Conservation (phyloP, 1,284 basidiomycete species). For the Phellopilus nigrolimitatus region DNA sequence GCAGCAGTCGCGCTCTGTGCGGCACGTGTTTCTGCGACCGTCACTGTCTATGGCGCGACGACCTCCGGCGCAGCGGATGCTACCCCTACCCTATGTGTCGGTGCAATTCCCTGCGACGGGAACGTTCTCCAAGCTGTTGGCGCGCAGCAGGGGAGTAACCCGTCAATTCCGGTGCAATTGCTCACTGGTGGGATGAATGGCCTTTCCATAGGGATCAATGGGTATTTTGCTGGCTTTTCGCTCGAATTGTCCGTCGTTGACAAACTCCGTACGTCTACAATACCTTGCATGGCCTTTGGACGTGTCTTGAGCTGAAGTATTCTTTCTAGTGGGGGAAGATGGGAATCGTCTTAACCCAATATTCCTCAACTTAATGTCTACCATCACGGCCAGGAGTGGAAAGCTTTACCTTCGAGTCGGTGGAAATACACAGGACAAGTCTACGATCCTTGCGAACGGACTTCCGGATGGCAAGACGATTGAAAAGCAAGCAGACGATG, state of each 20-base stretch:
- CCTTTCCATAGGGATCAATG: slow-evolving; percentile 50
- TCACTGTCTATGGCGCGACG: slow-evolving; percentile 16
- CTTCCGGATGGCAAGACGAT: slow-evolving; percentile 6
- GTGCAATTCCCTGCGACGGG: slow-evolving; percentile 19
- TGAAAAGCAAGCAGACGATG: slow-evolving; percentile 1
- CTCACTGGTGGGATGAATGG: slow-evolving; percentile 35
- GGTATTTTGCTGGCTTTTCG: slow-evolving; percentile 66
- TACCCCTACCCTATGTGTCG: slow-evolving; percentile 15
- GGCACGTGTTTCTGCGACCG: slow-evolving; percentile 2
- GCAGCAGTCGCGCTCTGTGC: slow-evolving; percentile 5
- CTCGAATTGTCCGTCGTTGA: slow-evolving; percentile 69
- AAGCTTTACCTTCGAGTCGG: slow-evolving; percentile 16
- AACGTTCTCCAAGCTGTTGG: slow-evolving; percentile 13
- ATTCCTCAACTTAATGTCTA: slow-evolving; percentile 18
- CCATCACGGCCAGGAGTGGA: slow-evolving; percentile 7
- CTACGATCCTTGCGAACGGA: slow-evolving; percentile 15
- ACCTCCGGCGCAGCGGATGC: slow-evolving; percentile 10
- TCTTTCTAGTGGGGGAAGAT: slow-evolving; percentile 1
- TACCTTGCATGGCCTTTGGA: background rate
- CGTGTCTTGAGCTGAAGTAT: background rate
- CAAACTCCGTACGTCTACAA: slow-evolving; percentile 48
- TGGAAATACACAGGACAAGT: slow-evolving; percentile 18
- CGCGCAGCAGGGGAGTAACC: slow-evolving; percentile 1
- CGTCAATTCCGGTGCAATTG: slow-evolving; percentile 35
- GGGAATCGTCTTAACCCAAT: slow-evolving; percentile 8